phyloP scores from a whole-genome alignment of 2,329 filamentous ascomycete species.

The Dactylellina sp. region DNA sequence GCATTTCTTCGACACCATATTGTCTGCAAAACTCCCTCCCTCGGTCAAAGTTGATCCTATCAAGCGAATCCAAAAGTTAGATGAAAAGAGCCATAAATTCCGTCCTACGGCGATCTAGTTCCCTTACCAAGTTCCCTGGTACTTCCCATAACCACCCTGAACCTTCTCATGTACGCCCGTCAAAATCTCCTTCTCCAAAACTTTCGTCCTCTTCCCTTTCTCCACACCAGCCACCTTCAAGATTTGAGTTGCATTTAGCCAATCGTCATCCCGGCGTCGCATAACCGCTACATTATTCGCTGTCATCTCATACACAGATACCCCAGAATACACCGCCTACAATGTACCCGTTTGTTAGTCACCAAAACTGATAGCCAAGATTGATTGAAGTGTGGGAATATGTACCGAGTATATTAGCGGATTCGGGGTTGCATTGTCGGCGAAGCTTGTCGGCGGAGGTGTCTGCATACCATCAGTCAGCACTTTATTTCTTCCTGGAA shows the following conservation, averaged over 20 bases:
- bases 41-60: slow-evolving; percentile 82
- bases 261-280: slow-evolving; percentile 92
- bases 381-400: not conserved
- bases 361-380: not conserved
- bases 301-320: slow-evolving; percentile 98
- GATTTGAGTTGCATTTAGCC: slow-evolving; percentile 98
- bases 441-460: slow-evolving; percentile 44
- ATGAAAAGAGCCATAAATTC: slow-evolving; percentile 10
- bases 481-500: not conserved
- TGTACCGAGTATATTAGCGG: slow-evolving; percentile 55
- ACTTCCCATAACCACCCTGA: slow-evolving; percentile 97
- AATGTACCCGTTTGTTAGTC: slow-evolving; percentile 17
- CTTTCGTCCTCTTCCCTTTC: slow-evolving; percentile 97
- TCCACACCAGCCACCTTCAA: slow-evolving; percentile 97
- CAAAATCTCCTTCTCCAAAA: slow-evolving; percentile 96
- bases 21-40: slow-evolving; percentile 90
- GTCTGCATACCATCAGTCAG: slow-evolving; percentile 21
- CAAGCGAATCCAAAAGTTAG: slow-evolving; percentile 7
- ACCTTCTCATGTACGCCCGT: slow-evolving; percentile 98
- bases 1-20: slow-evolving; percentile 79
- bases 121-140: slow-evolving; percentile 87
- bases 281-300: slow-evolving; percentile 93
- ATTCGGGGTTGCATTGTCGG: slow-evolving; percentile 17
- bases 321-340: slow-evolving; percentile 89
- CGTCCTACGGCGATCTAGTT: slow-evolving; percentile 9